A percentile compares a stretch with the other conserved stretches of the same genome.
Conservation (phyloP, 768 basidiomycete species). For the Strobilomyces confusus region DNA sequence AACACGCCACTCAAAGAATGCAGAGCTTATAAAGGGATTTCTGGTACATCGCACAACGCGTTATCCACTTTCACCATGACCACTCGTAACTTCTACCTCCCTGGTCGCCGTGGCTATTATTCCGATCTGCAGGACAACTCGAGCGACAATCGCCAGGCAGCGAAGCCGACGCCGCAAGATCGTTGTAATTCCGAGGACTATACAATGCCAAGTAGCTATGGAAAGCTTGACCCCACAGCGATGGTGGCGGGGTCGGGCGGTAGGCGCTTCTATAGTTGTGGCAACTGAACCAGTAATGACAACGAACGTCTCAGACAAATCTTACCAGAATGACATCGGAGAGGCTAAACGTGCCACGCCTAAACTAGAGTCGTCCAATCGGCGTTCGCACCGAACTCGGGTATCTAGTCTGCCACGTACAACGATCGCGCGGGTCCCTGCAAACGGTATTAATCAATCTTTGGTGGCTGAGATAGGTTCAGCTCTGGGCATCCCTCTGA, state of each 20-base stretch:
- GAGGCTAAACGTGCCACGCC: neutral
- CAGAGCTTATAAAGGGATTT: slow-evolving; percentile 6
- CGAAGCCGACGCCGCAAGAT: neutral
- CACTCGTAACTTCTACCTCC: neutral
- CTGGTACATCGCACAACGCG: neutral
- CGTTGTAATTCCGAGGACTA: neutral
- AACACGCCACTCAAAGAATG: slow-evolving; percentile 4
- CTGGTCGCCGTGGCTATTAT: neutral
- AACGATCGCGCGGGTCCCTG: neutral
- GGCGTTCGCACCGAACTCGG: neutral
- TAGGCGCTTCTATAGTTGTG: slow-evolving; percentile 1
- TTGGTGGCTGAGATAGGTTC: neutral
- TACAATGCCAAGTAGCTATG: neutral
- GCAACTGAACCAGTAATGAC: neutral
- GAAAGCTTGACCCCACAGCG: neutral
- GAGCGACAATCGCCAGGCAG: neutral
- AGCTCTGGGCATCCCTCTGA: neutral
- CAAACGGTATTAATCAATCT: neutral
- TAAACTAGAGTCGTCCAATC: neutral
- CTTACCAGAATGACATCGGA: neutral
- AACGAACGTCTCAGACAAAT: slow-evolving; percentile 2
- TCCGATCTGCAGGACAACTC: slow-evolving; percentile 2
- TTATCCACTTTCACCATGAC: slow-evolving; percentile 1
- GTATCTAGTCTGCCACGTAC: neutral
- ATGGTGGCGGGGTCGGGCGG: slow-evolving; percentile 2